phyloP scores from a whole-genome alignment of 2,329 filamentous ascomycete species.

The Tolypocladium tropicale region DNA sequence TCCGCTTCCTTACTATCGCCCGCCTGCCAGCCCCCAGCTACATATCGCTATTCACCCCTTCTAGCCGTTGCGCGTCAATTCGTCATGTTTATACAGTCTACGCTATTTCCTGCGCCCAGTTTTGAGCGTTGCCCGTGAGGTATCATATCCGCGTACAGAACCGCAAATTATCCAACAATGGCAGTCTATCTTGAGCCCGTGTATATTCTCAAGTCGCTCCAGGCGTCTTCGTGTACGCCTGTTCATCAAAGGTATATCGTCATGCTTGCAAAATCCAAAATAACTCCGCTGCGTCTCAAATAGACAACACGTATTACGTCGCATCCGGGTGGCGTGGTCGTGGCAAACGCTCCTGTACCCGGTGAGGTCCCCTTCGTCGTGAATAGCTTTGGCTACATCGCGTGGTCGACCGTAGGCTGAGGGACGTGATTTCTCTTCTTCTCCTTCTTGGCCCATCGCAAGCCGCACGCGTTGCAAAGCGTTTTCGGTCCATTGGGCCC shows the following conservation, averaged over 20 bases:
- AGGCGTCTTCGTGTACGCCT: not conserved
- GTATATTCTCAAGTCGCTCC: not conserved
- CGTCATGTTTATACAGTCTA: not conserved
- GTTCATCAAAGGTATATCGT: not conserved
- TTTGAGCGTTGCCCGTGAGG: constrained; percentile 4
- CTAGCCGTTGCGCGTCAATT: not conserved
- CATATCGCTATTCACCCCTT: not conserved
- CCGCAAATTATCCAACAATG: constrained; percentile 1
- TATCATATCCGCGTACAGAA: constrained; percentile 12
- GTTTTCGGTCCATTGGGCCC: constrained; percentile 90
- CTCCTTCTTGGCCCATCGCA: constrained; percentile 69
- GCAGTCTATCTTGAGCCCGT: not conserved
- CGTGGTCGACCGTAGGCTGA: constrained; percentile 13
- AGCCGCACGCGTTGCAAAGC: constrained; percentile 86
- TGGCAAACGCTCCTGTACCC: not conserved
- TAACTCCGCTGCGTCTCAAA: not conserved
- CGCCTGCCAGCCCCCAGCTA: too few species aligned
- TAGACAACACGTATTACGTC: not conserved
- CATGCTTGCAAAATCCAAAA: not conserved
- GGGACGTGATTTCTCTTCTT: constrained; percentile 47
- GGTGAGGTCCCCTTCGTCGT: not conserved
- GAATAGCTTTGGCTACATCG: constrained; percentile 7
- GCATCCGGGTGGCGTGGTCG: not conserved
- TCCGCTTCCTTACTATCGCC: too few species aligned
- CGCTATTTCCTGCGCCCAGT: not conserved